Evolutionary conservation across 345 rosid species (phyloP).

Genomic region (Fremontodendron californicum): DNA sequence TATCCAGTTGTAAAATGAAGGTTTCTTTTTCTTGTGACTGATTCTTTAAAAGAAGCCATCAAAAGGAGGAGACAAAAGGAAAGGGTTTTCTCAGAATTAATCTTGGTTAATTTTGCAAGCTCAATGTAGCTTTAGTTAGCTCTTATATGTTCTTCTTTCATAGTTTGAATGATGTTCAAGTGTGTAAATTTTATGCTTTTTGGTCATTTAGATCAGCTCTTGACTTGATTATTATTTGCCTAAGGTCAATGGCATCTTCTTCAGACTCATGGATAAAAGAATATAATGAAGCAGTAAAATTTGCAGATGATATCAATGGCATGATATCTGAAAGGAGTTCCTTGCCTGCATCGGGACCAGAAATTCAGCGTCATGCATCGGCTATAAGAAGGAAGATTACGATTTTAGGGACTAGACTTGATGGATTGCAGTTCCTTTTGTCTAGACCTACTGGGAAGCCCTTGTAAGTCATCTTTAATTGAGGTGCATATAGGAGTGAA

Average conservation of each 20-base stretch:
- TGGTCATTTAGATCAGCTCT: not conserved
- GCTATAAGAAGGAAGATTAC: slow-evolving; percentile 85
- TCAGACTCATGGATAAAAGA: slow-evolving; percentile 82
- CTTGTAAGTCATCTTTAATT: slow-evolving; percentile 40
- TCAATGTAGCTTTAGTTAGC: not conserved
- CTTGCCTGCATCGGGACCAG: slow-evolving; percentile 63
- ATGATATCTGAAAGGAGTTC: slow-evolving; percentile 73
- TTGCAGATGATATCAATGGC: slow-evolving; percentile 72
- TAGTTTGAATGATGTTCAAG: not conserved
- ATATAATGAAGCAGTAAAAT: slow-evolving; percentile 68
- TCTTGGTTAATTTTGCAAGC: not conserved
- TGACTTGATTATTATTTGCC: slow-evolving; percentile 4
- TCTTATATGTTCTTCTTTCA: not conserved
- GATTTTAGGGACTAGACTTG: slow-evolving; percentile 78
- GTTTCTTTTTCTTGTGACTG: not conserved
- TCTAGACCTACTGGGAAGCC: slow-evolving; percentile 63
- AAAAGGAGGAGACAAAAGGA: not conserved
- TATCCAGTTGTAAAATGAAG: not conserved
- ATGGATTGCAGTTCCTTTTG: slow-evolving; percentile 70
- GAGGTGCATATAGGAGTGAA: not conserved
- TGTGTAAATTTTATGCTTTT: not conserved
- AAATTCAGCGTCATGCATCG: slow-evolving; percentile 84
- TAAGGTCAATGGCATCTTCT: slow-evolving; percentile 62
- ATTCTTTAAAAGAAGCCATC: not conserved
- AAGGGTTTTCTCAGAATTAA: not conserved